These are phyloP conservation scores for Leccinum subgranulosum DNA, from an alignment of 768 basidiomycete species.

Conservation along the genomic window DNA sequence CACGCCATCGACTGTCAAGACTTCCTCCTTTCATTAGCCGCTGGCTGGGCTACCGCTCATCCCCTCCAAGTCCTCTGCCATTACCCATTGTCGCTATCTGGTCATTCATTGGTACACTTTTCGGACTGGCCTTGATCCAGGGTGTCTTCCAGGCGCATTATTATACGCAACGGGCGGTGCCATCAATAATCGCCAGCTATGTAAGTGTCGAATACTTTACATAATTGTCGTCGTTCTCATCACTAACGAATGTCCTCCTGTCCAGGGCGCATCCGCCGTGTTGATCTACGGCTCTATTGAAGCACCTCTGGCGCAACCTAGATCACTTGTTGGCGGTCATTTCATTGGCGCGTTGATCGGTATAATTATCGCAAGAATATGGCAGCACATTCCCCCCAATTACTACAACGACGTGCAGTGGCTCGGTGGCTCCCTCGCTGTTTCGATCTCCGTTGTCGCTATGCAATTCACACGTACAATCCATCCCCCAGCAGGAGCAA, in stretches of 20 bases:
- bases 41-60: slow-evolving; percentile 14
- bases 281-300: slow-evolving; percentile 54
- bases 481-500: slow-evolving; percentile 59
- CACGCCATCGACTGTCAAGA: background rate
- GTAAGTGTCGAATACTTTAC: slow-evolving; percentile 9
- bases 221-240: background rate
- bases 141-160: slow-evolving; percentile 48
- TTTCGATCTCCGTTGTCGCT: slow-evolving; percentile 39
- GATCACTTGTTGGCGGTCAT: slow-evolving; percentile 48
- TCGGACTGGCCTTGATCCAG: slow-evolving; percentile 47
- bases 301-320: slow-evolving; percentile 51
- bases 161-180: slow-evolving; percentile 42
- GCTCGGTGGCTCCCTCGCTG: slow-evolving; percentile 37
- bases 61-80: slow-evolving; percentile 4
- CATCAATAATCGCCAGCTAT: slow-evolving; percentile 18
- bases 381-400: slow-evolving; percentile 43
- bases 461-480: slow-evolving; percentile 54
- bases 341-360: slow-evolving; percentile 41
- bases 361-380: slow-evolving; percentile 49
- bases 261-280: slow-evolving; percentile 55
- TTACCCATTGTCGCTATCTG: slow-evolving; percentile 25
- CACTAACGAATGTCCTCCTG: background rate
- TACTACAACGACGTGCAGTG: slow-evolving; percentile 45
- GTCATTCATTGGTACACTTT: slow-evolving; percentile 53
- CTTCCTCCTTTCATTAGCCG: slow-evolving; percentile 1